Evolutionary conservation across 2,329 filamentous ascomycete genomes (phyloP), one percentile per base, ranked within the genome.

Genomic region (Nannizzia gypsea): DNA sequence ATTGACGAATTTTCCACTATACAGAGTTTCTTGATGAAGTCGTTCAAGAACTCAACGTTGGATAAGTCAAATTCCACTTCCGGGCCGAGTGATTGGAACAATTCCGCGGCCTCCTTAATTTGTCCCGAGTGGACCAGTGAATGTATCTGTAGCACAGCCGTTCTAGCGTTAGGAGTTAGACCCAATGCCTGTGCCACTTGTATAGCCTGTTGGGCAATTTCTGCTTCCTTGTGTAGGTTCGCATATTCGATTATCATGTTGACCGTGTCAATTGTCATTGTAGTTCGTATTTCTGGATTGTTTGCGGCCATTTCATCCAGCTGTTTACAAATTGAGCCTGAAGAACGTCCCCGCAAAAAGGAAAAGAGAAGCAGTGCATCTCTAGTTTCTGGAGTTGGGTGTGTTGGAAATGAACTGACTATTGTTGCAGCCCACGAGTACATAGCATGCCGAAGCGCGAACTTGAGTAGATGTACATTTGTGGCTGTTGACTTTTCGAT

Each of bases 331-430:
- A 91, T 79, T 68, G 89, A 84, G 70, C 89, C 83, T 0, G 87
- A 82, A 1, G 84, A 83, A 68, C 86, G 88, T 20, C 85, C 87
- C 59, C 84, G 81, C 6, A 86, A 80, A 11, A 88, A 84, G 31
- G 89, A 86, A 84, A 87, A 91, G 58, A 89, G 82, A 48, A 93
- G 81, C 11, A 89, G 77, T 11, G 85, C 79, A 67, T 93, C 86
- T 84, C 88, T 90, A 22, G 80, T 80, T 34, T 78, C 72, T 63
- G 86, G 83, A 46, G 68, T 69, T 75, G 78, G 58, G 71, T 74
- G 50, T 68, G 76, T 64, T 1, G 74, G 65, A 48, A 80, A 63
- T 11, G 71, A 72, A n/a, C 74, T 76, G 61, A 90, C 83, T 9
- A 87, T 74, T 1, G 75, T 70, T 58, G 81, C 78, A 0, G 83